A percentile compares a stretch with the other conserved stretches of the same genome.
Evolutionary conservation across 2,329 filamentous ascomycete species (phyloP).

Genomic region (Lasiodiplodia sp.): DNA sequence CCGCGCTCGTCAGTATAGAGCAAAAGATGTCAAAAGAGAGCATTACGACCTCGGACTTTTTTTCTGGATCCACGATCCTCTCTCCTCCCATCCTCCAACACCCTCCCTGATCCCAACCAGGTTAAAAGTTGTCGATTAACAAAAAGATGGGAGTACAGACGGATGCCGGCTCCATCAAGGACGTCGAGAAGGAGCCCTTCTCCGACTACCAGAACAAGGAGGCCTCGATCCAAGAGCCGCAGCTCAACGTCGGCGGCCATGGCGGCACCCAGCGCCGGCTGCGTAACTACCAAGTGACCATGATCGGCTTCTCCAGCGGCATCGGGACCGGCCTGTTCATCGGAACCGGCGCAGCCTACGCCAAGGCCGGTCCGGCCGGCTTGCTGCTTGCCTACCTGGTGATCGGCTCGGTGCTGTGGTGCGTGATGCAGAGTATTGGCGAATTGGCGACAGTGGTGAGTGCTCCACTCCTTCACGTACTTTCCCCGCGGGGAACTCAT

Average conservation of each 20-base stretch:
- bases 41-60: background rate
- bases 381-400: constrained; percentile 56
- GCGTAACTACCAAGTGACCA: constrained; percentile 29
- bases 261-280: constrained; percentile 13
- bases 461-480: background rate
- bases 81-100: background rate
- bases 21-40: background rate
- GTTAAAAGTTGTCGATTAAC: background rate
- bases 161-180: background rate
- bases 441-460: constrained; percentile 82
- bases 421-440: constrained; percentile 88
- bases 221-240: constrained; percentile 14
- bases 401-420: constrained; percentile 87
- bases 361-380: constrained; percentile 47
- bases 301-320: constrained; percentile 40
- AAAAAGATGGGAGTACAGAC: background rate
- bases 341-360: constrained; percentile 63
- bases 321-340: constrained; percentile 76
- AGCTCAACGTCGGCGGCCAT: constrained; percentile 21
- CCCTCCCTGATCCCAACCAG: background rate
- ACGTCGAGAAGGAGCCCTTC: constrained; percentile 4
- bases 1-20: constrained; percentile 1
- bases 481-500: background rate
- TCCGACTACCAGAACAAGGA: background rate
- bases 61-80: background rate